Evolutionary conservation across 2,329 filamentous ascomycete genomes (phyloP).

Genomic region (Stachybotrys chartarum): DNA sequence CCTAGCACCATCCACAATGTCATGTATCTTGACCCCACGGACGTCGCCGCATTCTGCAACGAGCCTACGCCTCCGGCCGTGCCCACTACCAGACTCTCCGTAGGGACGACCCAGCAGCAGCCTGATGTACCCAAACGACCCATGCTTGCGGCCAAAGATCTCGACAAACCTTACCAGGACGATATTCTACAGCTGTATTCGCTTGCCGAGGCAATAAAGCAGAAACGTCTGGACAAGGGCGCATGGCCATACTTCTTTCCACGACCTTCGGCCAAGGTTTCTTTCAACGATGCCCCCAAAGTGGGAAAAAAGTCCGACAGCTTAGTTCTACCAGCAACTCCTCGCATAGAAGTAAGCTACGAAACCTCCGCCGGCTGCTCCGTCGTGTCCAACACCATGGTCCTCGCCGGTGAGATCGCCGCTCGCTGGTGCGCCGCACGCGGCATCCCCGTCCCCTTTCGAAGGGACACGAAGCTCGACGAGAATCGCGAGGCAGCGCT

Average conservation of each 20-base stretch:
- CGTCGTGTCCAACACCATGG: conserved; percentile 42
- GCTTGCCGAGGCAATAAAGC: conserved; percentile 39
- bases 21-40: conserved; percentile 47
- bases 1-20: conserved; percentile 47
- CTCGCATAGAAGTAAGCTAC: conserved; percentile 36
- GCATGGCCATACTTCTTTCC: conserved; percentile 42
- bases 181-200: conserved; percentile 40
- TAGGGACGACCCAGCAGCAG: conserved; percentile 15
- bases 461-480: conserved; percentile 35
- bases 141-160: conserved; percentile 34
- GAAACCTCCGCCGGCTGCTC: conserved; percentile 22
- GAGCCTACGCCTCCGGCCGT: conserved; percentile 17
- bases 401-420: conserved; percentile 53
- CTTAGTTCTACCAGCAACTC: conserved; percentile 34
- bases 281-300: conserved; percentile 26
- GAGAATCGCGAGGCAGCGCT: conserved; percentile 24
- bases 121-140: conserved; percentile 23
- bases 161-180: conserved; percentile 33
- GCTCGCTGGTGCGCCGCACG: conserved; percentile 54
- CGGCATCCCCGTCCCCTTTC: conserved; percentile 53
- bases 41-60: conserved; percentile 37
- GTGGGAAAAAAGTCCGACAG: conserved; percentile 2
- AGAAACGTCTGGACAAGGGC: conserved; percentile 35
- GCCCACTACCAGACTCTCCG: conserved; percentile 17
- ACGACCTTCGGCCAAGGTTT: conserved; percentile 34